Evolutionary conservation across 257 asterid genomes (phyloP), one percentile per base, ranked within the genome.

Genomic region (Misopates orontium): DNA sequence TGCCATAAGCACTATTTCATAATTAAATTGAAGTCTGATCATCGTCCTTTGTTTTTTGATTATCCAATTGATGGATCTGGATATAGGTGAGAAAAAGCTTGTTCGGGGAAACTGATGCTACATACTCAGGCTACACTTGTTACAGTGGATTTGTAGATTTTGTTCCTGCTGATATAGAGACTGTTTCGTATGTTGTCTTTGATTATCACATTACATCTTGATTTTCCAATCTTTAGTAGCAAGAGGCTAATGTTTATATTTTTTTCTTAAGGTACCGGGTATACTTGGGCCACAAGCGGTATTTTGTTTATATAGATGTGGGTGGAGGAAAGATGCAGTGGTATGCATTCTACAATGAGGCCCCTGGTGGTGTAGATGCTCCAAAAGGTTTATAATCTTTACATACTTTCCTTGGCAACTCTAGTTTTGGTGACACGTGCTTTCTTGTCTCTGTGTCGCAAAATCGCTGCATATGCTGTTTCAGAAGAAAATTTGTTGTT

Each of bases 281-380:
- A 10, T 94, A 88, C 70, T 77, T 90, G 72, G 99, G 99, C 68
- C 97, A 94, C 87, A 94, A 90, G 70, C 97, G 88, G 53, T 90
- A 88, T 80, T 94, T 94, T 62, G 99, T 94, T 75, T 90, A 97
- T 67, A 90, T 97, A 4, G 99, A 94, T 74, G 99, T 94, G 40
- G 99, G 99, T 17, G 89, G 89, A 24, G 99, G 99, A 54, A 94
- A 94, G 71, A 94, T 94, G 97, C 99, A 94, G 79, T 94, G 99
- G 99, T 94, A 94, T 70, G 99, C 96, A 62, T 94, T 94, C 75
- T 75, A 94, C 78, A 83, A 85, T 16, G 99, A 94, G 69, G 71
- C 85, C 10, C 73, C 97, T 6, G 99, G 97, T 24, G 99, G 97
- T 21, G 76, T 48, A 17, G 99, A 90, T 73, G 53, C 19, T 62